Evolutionary conservation across 2,329 filamentous ascomycete genomes (phyloP).

Genomic region (Apiospora pterosperma): DNA sequence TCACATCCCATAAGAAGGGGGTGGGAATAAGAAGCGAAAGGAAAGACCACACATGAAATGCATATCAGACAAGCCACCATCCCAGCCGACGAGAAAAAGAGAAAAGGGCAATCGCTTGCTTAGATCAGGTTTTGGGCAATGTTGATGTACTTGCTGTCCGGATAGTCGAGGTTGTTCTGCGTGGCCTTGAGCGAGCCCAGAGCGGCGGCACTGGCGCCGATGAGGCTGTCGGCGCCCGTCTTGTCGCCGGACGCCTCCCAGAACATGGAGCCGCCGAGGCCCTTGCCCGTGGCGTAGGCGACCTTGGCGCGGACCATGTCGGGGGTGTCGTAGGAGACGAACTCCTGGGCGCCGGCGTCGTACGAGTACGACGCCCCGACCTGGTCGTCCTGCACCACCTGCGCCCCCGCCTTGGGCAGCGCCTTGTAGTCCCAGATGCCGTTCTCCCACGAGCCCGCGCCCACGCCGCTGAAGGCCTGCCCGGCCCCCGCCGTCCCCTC

Average conservation of each 20-base stretch:
- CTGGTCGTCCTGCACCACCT: slow-evolving; percentile 54
- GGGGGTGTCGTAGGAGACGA: slow-evolving; percentile 71
- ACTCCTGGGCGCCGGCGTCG: slow-evolving; percentile 52
- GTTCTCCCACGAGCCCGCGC: slow-evolving; percentile 67
- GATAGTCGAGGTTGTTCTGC: slow-evolving; percentile 50
- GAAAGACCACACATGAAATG: neutral
- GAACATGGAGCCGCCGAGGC: slow-evolving; percentile 78
- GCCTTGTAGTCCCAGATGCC: slow-evolving; percentile 81
- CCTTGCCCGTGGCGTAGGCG: slow-evolving; percentile 56
- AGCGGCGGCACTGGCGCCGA: slow-evolving; percentile 40
- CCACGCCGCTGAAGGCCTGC: slow-evolving; percentile 58
- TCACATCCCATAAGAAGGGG: neutral
- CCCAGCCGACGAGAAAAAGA: neutral
- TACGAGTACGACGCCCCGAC: slow-evolving; percentile 69
- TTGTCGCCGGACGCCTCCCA: slow-evolving; percentile 77
- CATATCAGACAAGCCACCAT: neutral
- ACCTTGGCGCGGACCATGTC: slow-evolving; percentile 60
- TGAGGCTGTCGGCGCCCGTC: slow-evolving; percentile 56
- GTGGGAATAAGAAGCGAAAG: neutral
- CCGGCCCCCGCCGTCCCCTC: slow-evolving; percentile 62
- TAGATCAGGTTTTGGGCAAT: slow-evolving; percentile 24
- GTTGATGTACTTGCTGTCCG: slow-evolving; percentile 53
- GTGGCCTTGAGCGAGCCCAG: slow-evolving; percentile 37
- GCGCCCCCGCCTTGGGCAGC: slow-evolving; percentile 48
- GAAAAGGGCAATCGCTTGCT: neutral